Base-by-base conservation (phyloP, 2,329 filamentous ascomycete species). In the Zymoseptoria brevis region DNA sequence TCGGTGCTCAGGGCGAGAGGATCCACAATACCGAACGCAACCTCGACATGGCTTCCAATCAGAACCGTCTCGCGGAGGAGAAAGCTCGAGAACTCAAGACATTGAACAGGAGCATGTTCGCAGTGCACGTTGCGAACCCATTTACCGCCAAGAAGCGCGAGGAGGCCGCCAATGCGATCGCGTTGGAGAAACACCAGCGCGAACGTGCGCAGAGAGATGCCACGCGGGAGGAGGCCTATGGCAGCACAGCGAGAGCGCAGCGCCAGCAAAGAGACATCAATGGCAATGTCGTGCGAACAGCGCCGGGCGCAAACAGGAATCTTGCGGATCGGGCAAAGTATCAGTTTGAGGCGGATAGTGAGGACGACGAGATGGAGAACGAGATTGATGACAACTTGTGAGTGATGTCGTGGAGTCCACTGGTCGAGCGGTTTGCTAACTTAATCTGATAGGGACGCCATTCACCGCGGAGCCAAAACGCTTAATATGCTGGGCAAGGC, bases 81-180 rank as follows among this genome's bases (percentile, higher is more conserved):
- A 88, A 89, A 67, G 87, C 90, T 1, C 83, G 85, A 53, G 90
- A 96, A 71, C 78, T 96, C 45, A 93, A 93, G 77, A 89, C 84
- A 0, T 79, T 95, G 54, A 96, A 96, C 75, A 81, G 87, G 63
- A 91, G 87, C 77, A 96, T 96, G 90, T 96, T 96, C 70, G 88
- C 89, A 50, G 69, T 73, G 51, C 71, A 75, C 62, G 69, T 72
- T 24, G 67, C 67, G 41, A 75, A 76, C 62, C 76, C 77, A 4
- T 79, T 96, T 72, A 94, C 89, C 0, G 84, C 84, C 13, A 84
- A 83, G 62, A 82, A 81, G 65, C 82, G 87, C 51, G 67, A 67
- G 51, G 62, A 69, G 57, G 84, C 83, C 59, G 81, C 84, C 49
- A 89, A 94, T 64, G 79, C 87, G 55, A 80, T 83, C 57, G 82